Evolutionary conservation across 805 yeast species (phyloP), one percentile per base, ranked within the genome.

Genomic region (Wickerhamiella cacticola): DNA sequence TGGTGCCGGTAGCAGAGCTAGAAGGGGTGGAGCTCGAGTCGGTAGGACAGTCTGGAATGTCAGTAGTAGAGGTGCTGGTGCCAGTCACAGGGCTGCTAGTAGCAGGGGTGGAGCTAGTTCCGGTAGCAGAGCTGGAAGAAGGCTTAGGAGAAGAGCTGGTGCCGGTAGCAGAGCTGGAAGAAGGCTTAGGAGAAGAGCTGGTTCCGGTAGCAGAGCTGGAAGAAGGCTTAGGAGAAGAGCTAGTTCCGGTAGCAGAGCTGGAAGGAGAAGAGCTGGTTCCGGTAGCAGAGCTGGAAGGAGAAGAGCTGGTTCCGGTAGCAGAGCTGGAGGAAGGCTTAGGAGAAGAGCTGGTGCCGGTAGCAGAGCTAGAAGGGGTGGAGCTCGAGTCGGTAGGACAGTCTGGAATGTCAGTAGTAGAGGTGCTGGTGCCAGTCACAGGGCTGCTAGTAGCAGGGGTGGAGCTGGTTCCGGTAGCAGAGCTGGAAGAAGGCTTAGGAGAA

Each of bases 251-350:
- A 23, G 29, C 33, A 15, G 19, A n/a, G 42, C 42, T 39, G 42
- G 42, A 39, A n/a, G n/a, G n/a, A n/a, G n/a, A n/a, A n/a, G n/a
- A n/a, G n/a, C n/a, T n/a, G n/a, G n/a, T n/a, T n/a, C n/a, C n/a
- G n/a, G n/a, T n/a, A n/a, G n/a, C 39, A 35, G 39, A 15, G 39
- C 39, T 35, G 19, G 43, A n/a, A 19, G 43, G 13, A 25, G 43
- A 13, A 18, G 31, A 21, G 16, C 18, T 39, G n/a, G n/a, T n/a
- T n/a, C n/a, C n/a, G n/a, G n/a, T n/a, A n/a, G n/a, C n/a, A n/a
- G n/a, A n/a, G 28, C 42, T 39, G 16, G 34, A 25, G 15, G 19
- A 19, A 26, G 42, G 6, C 8, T 8, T 15, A 15, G 38, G n/a
- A 15, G 38, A 12, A 15, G 38, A 10, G 18, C 15, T 7, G 10